Percentiles rank a stretch among this genome's conserved stretches.
These are phyloP conservation scores for Pueraria montana DNA, from an alignment of 306 rosid genomes.

Conservation along the genomic window DNA sequence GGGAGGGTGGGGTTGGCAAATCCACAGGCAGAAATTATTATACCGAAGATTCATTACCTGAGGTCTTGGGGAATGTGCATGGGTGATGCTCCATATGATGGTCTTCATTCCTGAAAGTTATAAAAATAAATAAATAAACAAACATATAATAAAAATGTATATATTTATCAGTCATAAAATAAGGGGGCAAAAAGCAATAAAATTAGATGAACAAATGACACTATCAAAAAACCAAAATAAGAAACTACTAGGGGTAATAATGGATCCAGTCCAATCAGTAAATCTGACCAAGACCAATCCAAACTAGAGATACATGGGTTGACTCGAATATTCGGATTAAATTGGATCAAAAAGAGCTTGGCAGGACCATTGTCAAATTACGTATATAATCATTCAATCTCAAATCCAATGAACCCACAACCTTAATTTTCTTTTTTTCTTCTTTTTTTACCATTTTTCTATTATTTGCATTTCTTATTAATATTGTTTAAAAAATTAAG, in stretches of 20 bases:
- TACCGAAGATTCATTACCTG: conserved; percentile 71
- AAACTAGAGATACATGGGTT: not conserved
- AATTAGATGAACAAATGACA: conserved; percentile 21
- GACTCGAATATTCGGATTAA: not conserved
- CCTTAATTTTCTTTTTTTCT: not conserved
- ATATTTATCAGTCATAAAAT: not conserved
- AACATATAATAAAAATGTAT: not conserved
- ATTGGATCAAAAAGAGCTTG: not conserved
- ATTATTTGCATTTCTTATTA: not conserved
- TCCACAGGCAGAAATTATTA: conserved; percentile 38
- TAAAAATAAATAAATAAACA: not conserved
- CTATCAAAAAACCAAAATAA: conserved; percentile 4
- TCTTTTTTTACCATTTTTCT: not conserved
- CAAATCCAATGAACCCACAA: not conserved
- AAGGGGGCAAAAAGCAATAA: conserved; percentile 7
- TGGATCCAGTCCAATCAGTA: not conserved
- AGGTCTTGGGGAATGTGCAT: conserved; percentile 92
- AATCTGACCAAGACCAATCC: not conserved
- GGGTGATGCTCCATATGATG: conserved; percentile 98
- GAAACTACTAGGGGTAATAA: conserved; percentile 10
- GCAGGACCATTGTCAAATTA: not conserved
- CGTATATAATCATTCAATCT: not conserved
- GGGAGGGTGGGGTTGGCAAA: conserved; percentile 45
- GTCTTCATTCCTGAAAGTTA: conserved; percentile 94
- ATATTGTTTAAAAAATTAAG: not conserved